phyloP scores from a whole-genome alignment of 108 stramenopile species.

The Nitzschia palea region DNA sequence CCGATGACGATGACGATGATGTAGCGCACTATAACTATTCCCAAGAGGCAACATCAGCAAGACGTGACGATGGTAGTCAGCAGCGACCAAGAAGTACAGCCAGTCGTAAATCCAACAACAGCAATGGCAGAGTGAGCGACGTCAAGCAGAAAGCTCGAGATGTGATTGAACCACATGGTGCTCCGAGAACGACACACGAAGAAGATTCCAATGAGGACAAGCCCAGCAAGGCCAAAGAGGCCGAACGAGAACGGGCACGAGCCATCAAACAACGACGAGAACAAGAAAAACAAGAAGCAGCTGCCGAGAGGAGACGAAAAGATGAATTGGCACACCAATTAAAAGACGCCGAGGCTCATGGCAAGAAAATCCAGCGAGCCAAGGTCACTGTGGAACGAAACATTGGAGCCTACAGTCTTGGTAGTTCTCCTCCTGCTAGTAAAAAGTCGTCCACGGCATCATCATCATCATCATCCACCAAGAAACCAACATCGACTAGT shows the following conservation, averaged over 20 bases:
- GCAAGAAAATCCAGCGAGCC: neutral
- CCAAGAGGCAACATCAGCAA: neutral
- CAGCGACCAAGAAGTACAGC: neutral
- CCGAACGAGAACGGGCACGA: neutral
- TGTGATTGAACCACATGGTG: neutral
- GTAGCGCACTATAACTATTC: neutral
- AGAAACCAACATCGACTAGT: neutral
- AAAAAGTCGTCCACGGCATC: neutral
- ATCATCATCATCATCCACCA: neutral
- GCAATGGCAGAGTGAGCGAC: neutral
- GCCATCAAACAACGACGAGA: neutral
- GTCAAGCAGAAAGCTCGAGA: neutral
- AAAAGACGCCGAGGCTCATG: neutral
- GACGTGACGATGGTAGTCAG: neutral
- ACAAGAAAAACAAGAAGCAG: neutral
- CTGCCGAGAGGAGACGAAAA: conserved; percentile 1
- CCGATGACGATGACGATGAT: neutral
- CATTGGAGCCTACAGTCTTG: conserved; percentile 8
- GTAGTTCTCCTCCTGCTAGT: neutral
- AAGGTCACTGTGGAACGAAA: conserved; percentile 17
- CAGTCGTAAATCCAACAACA: too few relatives aligned
- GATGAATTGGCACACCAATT: neutral
- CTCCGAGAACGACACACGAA: neutral
- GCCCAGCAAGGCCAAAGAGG: neutral
- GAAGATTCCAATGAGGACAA: neutral